Percentiles rank a stretch among this genome's conserved stretches.
Evolutionary conservation across 169 alveolate species (phyloP).

Genomic region (Theileria luwenshuni): DNA sequence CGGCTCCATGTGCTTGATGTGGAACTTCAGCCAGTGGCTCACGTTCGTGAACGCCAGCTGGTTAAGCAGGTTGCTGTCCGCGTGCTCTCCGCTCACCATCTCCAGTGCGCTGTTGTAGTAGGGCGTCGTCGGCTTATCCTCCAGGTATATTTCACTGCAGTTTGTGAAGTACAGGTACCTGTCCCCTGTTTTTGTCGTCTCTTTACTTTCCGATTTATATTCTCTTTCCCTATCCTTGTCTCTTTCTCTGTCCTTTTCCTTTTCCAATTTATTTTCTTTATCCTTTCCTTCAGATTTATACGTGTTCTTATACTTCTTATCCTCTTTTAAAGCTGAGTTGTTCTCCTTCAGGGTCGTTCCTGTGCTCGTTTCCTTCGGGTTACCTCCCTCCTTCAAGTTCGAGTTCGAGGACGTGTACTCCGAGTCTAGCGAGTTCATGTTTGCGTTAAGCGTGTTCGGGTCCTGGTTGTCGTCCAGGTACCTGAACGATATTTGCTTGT

Average conservation of each 20-base stretch:
- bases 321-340: conserved; percentile 28
- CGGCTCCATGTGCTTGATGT: conserved; percentile 82
- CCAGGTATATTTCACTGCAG: conserved; percentile 67
- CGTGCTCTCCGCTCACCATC: conserved; percentile 80
- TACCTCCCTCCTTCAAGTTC: background rate
- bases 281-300: conserved; percentile 31
- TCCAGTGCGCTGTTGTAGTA: conserved; percentile 66
- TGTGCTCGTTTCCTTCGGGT: conserved; percentile 14
- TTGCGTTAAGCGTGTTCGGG: background rate
- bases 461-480: conserved; percentile 34
- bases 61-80: conserved; percentile 77
- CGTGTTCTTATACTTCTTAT: conserved; percentile 40
- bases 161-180: conserved; percentile 60
- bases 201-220: conserved; percentile 3
- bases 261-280: conserved; percentile 23
- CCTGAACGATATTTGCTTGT: conserved; percentile 66
- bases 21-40: conserved; percentile 84
- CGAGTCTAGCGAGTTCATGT: background rate
- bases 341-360: too few relatives aligned
- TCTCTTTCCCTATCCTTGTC: conserved; percentile 39
- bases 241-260: conserved; percentile 20
- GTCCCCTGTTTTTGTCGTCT: conserved; percentile 3
- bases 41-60: conserved; percentile 82
- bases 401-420: background rate
- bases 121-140: conserved; percentile 58